phyloP scores from a whole-genome alignment of 352 stramenopile species.

The Saprolegnia parasitica region DNA sequence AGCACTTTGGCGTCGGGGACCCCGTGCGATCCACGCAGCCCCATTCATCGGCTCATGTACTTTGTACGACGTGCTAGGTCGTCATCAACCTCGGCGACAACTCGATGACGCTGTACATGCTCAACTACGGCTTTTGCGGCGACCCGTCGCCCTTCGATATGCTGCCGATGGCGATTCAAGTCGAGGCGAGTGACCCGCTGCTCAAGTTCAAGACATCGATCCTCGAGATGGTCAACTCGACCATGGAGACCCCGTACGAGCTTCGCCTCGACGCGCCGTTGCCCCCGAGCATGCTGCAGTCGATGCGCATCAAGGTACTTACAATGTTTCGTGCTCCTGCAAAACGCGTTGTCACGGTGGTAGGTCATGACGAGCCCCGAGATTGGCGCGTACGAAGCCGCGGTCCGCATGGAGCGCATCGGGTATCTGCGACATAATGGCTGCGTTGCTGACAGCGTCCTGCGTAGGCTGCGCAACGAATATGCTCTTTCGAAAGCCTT shows the following conservation, averaged over 20 bases:
- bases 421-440: not conserved
- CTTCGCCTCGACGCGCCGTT: not conserved
- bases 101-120: constrained; percentile 29
- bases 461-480: constrained; percentile 25
- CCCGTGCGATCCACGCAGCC: not conserved
- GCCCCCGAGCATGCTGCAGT: constrained; percentile 4
- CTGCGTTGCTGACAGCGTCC: not conserved
- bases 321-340: not conserved
- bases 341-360: not conserved
- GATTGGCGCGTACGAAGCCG: not conserved
- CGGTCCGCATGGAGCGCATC: not conserved
- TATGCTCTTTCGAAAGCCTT: constrained; percentile 17
- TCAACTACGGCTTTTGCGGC: constrained; percentile 25
- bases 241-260: constrained; percentile 15
- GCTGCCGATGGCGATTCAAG: constrained; percentile 11
- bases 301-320: constrained; percentile 25
- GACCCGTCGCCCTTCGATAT: constrained; percentile 4
- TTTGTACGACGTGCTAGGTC: constrained; percentile 14
- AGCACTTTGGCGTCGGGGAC: not conserved
- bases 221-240: constrained; percentile 27
- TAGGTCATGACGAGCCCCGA: constrained; percentile 16
- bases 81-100: constrained; percentile 14
- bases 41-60: not conserved
- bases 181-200: constrained; percentile 19
- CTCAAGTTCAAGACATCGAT: constrained; percentile 23